A percentile compares a stretch with the other conserved stretches of the same genome.
Evolutionary conservation across 2,329 filamentous ascomycete species (phyloP).

Genomic region (Neofusicoccum sp.): DNA sequence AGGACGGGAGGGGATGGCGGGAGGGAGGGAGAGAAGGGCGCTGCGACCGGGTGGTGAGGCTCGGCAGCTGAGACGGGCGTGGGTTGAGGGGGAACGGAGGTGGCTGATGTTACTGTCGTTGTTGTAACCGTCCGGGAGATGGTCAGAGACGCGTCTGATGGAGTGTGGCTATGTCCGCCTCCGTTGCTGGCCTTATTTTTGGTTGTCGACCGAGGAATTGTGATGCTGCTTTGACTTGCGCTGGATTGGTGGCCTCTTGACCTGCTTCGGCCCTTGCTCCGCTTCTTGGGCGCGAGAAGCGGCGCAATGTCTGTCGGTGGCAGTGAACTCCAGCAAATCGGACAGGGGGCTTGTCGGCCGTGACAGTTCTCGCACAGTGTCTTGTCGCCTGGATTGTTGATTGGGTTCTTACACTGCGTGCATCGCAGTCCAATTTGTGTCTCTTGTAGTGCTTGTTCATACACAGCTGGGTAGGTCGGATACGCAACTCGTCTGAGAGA

Average conservation of each 20-base stretch:
- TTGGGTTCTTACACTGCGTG: conserved; percentile 58
- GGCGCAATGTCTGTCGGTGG: conserved; percentile 40
- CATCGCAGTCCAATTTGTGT: conserved; percentile 59
- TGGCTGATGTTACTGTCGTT: neutral
- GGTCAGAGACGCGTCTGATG: conserved; percentile 9
- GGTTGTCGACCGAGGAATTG: conserved; percentile 8
- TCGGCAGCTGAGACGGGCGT: neutral
- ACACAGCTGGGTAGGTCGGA: conserved; percentile 58
- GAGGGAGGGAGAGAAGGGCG: neutral
- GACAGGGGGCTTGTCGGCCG: conserved; percentile 45
- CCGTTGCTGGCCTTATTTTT: conserved; percentile 10
- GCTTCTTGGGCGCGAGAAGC: conserved; percentile 24
- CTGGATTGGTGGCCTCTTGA: conserved; percentile 11
- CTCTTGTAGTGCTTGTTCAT: conserved; percentile 59
- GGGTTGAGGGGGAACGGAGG: neutral
- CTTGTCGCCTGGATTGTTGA: conserved; percentile 55
- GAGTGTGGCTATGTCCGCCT: conserved; percentile 14
- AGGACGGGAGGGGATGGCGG: conserved; percentile 38
- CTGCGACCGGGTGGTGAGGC: neutral
- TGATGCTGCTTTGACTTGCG: conserved; percentile 14
- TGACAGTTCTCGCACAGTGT: conserved; percentile 56
- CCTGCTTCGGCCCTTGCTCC: conserved; percentile 12
- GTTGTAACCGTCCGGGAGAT: conserved; percentile 11
- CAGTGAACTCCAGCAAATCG: conserved; percentile 48
- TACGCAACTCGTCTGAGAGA: conserved; percentile 59